Conservation (phyloP, 2,329 filamentous ascomycete genomes). For the Trichoderma pleuroti region DNA sequence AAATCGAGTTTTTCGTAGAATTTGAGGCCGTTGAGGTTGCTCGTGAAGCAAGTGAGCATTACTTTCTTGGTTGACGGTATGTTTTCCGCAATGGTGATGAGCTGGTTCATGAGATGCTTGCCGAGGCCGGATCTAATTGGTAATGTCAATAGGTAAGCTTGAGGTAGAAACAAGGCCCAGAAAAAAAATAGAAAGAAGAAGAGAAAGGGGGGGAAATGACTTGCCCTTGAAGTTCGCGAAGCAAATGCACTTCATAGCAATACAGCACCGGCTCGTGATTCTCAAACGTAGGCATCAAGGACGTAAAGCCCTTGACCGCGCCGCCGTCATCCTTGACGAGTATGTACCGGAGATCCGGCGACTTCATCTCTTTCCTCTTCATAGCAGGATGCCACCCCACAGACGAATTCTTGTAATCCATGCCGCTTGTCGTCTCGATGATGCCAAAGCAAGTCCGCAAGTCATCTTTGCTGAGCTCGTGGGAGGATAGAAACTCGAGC, state of each 20-base stretch:
- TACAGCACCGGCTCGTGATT: slow-evolving; percentile 65
- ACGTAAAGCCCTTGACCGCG: slow-evolving; percentile 53
- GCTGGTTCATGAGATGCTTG: slow-evolving; percentile 53
- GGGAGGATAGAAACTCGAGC: slow-evolving; percentile 42
- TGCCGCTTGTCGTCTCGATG: slow-evolving; percentile 60
- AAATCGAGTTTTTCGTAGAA: slow-evolving; percentile 64
- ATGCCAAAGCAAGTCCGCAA: slow-evolving; percentile 53
- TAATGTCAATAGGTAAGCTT: neutral
- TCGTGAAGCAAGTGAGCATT: slow-evolving; percentile 71
- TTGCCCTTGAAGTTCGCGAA: slow-evolving; percentile 52
- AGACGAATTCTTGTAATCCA: slow-evolving; percentile 61
- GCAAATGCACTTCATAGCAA: slow-evolving; percentile 75
- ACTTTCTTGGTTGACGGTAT: slow-evolving; percentile 58
- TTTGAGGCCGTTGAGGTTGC: slow-evolving; percentile 52
- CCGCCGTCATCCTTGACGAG: slow-evolving; percentile 45
- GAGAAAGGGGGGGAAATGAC: slow-evolving; percentile 20
- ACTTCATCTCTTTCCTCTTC: slow-evolving; percentile 67
- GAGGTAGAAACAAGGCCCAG: too few relatives aligned
- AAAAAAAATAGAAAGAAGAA: neutral
- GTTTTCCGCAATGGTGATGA: slow-evolving; percentile 50
- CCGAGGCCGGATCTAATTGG: slow-evolving; percentile 58
- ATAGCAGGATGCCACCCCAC: slow-evolving; percentile 58
- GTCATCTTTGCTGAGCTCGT: slow-evolving; percentile 41
- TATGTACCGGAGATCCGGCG: slow-evolving; percentile 65
- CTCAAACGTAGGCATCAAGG: slow-evolving; percentile 70